phyloP scores from a whole-genome alignment of 2,329 filamentous ascomycete species.

The Leptographium radiaticola region DNA sequence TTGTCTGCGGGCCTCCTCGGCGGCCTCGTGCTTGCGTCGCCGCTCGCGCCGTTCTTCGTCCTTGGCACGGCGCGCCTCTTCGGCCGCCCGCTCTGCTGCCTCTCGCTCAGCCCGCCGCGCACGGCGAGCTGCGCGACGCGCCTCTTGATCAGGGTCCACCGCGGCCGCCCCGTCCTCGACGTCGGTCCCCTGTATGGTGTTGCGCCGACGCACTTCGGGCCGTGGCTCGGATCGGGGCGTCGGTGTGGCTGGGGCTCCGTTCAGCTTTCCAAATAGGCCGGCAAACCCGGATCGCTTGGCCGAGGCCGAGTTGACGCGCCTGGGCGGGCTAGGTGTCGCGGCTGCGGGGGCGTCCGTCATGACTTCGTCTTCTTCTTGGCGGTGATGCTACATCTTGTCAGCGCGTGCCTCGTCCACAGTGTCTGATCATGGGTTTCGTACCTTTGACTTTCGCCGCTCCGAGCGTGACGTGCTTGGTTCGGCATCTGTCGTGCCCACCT shows the following conservation, averaged over 20 bases:
- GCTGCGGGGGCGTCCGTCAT: constrained; percentile 36
- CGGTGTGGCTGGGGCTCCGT: constrained; percentile 17
- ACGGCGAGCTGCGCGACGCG: constrained; percentile 48
- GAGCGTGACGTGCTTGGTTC: constrained; percentile 32
- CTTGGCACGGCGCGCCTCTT: constrained; percentile 43
- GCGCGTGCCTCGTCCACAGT: not conserved
- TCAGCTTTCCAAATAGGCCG: constrained; percentile 48
- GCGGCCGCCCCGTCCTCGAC: constrained; percentile 29
- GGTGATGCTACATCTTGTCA: constrained; percentile 41
- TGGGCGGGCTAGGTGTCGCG: constrained; percentile 37
- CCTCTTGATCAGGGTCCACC: constrained; percentile 36
- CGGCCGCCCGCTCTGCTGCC: constrained; percentile 35
- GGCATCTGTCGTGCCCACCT: constrained; percentile 32
- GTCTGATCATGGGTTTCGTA: constrained; percentile 12
- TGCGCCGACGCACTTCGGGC: constrained; percentile 34
- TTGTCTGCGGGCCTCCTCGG: constrained; percentile 35
- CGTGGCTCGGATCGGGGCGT: constrained; percentile 16
- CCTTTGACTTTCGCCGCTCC: constrained; percentile 31
- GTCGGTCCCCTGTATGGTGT: constrained; percentile 33
- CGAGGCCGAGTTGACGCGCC: constrained; percentile 47
- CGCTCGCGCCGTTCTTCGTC: constrained; percentile 44
- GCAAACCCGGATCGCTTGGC: constrained; percentile 47
- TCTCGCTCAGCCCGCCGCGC: constrained; percentile 40
- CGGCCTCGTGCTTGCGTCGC: constrained; percentile 41
- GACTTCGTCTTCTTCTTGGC: constrained; percentile 50